Base-by-base conservation (phyloP, 2,329 filamentous ascomycete genomes). In the Cercospora zeae-maydis region DNA sequence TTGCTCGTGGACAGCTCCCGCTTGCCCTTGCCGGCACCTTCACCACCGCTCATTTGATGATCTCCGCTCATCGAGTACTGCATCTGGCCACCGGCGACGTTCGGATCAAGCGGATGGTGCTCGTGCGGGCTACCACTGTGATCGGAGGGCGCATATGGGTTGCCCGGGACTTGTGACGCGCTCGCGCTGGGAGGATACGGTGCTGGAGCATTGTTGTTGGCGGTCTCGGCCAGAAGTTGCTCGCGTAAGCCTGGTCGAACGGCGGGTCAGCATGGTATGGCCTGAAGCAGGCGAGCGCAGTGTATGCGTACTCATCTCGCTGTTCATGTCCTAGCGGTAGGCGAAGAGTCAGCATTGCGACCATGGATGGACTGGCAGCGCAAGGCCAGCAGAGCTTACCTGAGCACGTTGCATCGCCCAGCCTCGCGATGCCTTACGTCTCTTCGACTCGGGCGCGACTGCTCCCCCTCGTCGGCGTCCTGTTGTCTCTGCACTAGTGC, bases 1-100 rank as follows among this genome's bases (percentile, higher is more conserved):
- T 98, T 99, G 37, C 92, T 96, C 49, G 93, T 95, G 27, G 93
- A 97, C 64, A 99, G 80, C 78, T 97, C 93, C 59, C 95, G 86
- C 78, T 96, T 96, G 11, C 88, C 88, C 78, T 95, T 93, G n/a
- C 66, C 87, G n/a, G 54, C 34, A 85, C 66, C 90, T 80, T 64
- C 77, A 73, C 45, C 68, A 64, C 78, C 77, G 53, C 78, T 79
- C 47, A 82, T 80, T 58, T 75, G 76, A 78, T 68, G 79, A 21
- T 81, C 80, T 64, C 77, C 77, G 55, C 77, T 80, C 74, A 85
- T 81, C 72, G 73, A 72, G 72, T 80, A 84, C 24, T 59, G 57
- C 27, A 68, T 76, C 11, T 78, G 75, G 58, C 78, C 69, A 63
- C 83, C 82, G 8, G 82, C 80, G 66, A 86, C 86, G 54, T 82